These are phyloP conservation scores for Trametes gibbosa DNA, from an alignment of 768 basidiomycete genomes.

Conservation along the genomic window DNA sequence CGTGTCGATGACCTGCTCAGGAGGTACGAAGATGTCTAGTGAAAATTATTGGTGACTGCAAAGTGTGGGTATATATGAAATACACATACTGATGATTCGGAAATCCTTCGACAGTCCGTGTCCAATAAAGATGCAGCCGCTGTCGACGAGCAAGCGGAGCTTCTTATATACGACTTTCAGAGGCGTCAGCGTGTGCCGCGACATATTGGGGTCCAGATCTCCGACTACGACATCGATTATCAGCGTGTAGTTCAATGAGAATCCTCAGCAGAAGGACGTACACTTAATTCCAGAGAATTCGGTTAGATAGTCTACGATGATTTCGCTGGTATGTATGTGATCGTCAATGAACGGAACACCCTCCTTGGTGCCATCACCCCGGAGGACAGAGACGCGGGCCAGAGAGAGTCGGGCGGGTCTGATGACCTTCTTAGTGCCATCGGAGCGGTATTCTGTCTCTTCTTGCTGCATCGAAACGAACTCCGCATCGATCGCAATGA, in stretches of 20 bases:
- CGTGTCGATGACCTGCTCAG: slow-evolving; percentile 94
- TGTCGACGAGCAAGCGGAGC: slow-evolving; percentile 85
- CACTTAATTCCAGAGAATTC: slow-evolving; percentile 96
- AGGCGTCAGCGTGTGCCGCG: slow-evolving; percentile 87
- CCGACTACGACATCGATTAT: slow-evolving; percentile 56
- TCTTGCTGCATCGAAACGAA: slow-evolving; percentile 99
- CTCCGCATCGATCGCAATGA: slow-evolving; percentile 96
- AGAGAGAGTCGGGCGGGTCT: slow-evolving; percentile 89
- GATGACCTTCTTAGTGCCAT: slow-evolving; percentile 90
- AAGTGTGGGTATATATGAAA: neutral
- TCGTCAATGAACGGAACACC: slow-evolving; percentile 96
- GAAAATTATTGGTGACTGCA: neutral
- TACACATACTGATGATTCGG: slow-evolving; percentile 87
- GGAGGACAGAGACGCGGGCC: slow-evolving; percentile 90
- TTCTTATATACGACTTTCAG: slow-evolving; percentile 99
- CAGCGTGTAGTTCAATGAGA: neutral
- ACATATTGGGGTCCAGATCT: slow-evolving; percentile 83
- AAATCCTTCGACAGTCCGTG: slow-evolving; percentile 98
- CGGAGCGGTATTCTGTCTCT: slow-evolving; percentile 92
- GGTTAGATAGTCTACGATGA: slow-evolving; percentile 94
- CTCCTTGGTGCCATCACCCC: slow-evolving; percentile 78
- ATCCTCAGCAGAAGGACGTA: slow-evolving; percentile 36
- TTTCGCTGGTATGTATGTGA: slow-evolving; percentile 94
- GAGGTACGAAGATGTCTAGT: slow-evolving; percentile 92
- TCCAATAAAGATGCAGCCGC: slow-evolving; percentile 95